Evolutionary conservation across 371 early-diverging fungal species (phyloP).

Genomic region (Circinella minor): DNA sequence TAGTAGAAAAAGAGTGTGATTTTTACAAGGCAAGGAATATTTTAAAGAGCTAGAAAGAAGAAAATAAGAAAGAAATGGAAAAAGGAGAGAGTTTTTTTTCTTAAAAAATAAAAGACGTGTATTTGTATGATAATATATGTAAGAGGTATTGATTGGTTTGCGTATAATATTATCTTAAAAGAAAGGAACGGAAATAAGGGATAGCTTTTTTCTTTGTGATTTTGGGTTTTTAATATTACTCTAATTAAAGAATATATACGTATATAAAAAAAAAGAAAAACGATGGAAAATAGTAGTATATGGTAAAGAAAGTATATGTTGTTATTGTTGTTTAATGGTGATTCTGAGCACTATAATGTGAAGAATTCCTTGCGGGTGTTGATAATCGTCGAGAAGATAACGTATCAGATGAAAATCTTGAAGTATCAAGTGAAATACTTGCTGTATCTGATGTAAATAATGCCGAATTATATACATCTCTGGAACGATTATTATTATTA

Average conservation of each 20-base stretch:
- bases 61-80: no score
- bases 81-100: no score
- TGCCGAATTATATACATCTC: conserved; percentile 12
- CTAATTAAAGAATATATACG: conserved; percentile 1
- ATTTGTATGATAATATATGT: no score
- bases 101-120: no score
- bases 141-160: no score
- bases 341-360: neutral
- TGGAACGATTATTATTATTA: neutral
- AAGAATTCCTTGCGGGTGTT: neutral
- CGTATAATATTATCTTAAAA: no score
- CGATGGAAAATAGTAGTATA: neutral
- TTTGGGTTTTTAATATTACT: conserved; percentile 7
- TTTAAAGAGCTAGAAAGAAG: no score
- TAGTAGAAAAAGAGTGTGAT: no score
- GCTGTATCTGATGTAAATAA: conserved; percentile 21
- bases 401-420: conserved; percentile 15
- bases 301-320: no score
- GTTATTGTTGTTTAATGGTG: neutral
- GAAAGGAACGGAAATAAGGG: conserved; percentile 2
- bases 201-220: neutral
- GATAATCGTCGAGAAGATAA: conserved; percentile 6
- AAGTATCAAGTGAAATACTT: conserved; percentile 17
- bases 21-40: no score
- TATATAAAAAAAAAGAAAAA: neutral